A percentile compares a stretch with the other conserved stretches of the same genome.
phyloP scores from a whole-genome alignment of 1,284 basidiomycete genomes.

The Butyriboletus regius region DNA sequence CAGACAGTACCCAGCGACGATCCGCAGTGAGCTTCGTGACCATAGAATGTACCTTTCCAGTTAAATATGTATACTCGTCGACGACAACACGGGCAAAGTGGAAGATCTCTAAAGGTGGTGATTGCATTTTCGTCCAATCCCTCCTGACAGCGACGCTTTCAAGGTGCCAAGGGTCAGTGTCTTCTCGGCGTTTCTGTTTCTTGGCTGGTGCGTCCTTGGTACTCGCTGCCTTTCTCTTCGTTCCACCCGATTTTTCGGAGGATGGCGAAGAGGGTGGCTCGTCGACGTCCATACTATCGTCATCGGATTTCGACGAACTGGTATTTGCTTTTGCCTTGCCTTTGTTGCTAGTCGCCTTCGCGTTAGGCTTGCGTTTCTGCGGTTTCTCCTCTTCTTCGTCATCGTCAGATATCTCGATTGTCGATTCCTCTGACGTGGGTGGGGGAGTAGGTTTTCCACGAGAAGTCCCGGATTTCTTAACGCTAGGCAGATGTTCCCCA shows the following conservation, averaged over 20 bases:
- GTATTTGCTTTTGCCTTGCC: constrained; percentile 21
- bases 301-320: constrained; percentile 26
- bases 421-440: constrained; percentile 25
- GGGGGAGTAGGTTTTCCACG: constrained; percentile 28
- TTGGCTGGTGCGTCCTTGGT: constrained; percentile 49
- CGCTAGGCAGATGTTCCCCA: constrained; percentile 22
- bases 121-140: constrained; percentile 74
- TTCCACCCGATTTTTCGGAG: constrained; percentile 39
- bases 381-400: constrained; percentile 27
- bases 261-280: constrained; percentile 35
- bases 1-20: constrained; percentile 90
- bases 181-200: constrained; percentile 57
- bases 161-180: constrained; percentile 77
- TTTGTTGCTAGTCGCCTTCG: constrained; percentile 27
- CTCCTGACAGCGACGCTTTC: constrained; percentile 53
- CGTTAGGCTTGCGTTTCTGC: constrained; percentile 26
- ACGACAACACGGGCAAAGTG: constrained; percentile 82
- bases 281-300: constrained; percentile 53
- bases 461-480: constrained; percentile 17
- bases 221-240: constrained; percentile 45
- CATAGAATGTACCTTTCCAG: constrained; percentile 71
- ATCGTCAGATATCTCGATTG: constrained; percentile 28
- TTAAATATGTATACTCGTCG: constrained; percentile 92
- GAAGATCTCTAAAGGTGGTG: constrained; percentile 86
- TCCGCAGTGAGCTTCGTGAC: constrained; percentile 72